Evolutionary conservation across 2,329 filamentous ascomycete genomes (phyloP).

Genomic region (Bipolaris bicolor): DNA sequence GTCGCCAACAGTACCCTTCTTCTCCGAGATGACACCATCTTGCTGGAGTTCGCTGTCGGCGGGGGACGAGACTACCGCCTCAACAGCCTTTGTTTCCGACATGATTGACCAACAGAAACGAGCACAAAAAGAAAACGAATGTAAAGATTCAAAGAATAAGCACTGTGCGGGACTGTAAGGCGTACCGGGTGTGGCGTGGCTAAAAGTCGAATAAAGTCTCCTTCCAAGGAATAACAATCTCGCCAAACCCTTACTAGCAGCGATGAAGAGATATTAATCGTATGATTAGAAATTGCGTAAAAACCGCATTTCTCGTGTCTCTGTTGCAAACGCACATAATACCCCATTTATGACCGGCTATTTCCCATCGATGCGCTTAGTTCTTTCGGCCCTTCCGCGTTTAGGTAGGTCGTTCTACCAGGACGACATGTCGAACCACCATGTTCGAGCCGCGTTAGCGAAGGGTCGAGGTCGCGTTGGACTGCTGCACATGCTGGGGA

Average conservation of each 20-base stretch:
- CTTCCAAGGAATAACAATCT: too few relatives aligned
- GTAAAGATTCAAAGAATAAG: neutral
- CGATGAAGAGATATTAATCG: neutral
- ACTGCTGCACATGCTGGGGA: neutral
- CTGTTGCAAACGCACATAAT: neutral
- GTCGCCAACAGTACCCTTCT: slow-evolving; percentile 14
- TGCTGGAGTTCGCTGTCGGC: neutral
- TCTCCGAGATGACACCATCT: neutral
- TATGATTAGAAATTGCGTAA: neutral
- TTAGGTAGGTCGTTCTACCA: neutral
- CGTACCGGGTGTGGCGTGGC: neutral
- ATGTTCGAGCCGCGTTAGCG: neutral
- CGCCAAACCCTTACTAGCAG: too few relatives aligned
- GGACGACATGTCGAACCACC: neutral
- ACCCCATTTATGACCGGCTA: slow-evolving; percentile 1
- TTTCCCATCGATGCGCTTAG: neutral
- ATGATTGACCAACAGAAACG: neutral
- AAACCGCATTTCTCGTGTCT: neutral
- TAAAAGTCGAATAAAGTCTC: neutral
- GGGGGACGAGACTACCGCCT: neutral
- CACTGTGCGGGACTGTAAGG: neutral
- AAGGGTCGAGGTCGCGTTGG: neutral
- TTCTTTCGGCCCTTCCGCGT: neutral
- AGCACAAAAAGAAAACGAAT: neutral
- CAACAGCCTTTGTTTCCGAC: neutral